Percentiles rank a stretch among this genome's conserved stretches.
These are phyloP conservation scores for Vachellia collinsii DNA, from an alignment of 306 rosid species.

Conservation along the genomic window DNA sequence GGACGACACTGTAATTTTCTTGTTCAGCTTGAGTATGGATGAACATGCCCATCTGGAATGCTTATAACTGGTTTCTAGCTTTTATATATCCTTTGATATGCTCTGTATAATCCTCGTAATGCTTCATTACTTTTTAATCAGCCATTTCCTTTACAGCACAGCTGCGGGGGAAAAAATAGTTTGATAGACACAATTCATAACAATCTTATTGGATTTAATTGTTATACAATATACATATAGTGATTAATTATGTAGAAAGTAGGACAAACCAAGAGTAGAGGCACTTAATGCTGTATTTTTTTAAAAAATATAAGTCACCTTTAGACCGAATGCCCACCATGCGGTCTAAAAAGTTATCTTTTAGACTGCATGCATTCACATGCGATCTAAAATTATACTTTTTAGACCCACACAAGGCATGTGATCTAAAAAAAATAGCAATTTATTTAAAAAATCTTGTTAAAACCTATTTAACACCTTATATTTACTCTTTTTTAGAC, in stretches of 20 bases:
- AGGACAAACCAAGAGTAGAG: too few species aligned
- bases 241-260: neutral
- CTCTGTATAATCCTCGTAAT: neutral
- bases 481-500: too few species aligned
- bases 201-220: neutral
- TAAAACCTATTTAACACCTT: too few species aligned
- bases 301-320: too few species aligned
- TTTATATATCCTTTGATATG: neutral
- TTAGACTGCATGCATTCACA: too few species aligned
- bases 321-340: too few species aligned
- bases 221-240: neutral
- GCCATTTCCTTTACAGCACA: neutral
- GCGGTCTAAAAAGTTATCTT: too few species aligned
- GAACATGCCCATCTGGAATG: neutral
- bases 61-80: neutral
- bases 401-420: too few species aligned
- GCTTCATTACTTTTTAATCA: neutral
- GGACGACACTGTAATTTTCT: neutral
- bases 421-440: too few species aligned
- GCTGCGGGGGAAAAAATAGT: neutral
- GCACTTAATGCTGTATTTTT: too few species aligned
- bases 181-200: neutral
- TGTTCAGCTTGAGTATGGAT: neutral
- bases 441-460: too few species aligned
- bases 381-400: too few species aligned